A percentile compares a stretch with the other conserved stretches of the same genome.
Evolutionary conservation across 1,284 basidiomycete species (phyloP).

Genomic region (Boletus semigastroideus): DNA sequence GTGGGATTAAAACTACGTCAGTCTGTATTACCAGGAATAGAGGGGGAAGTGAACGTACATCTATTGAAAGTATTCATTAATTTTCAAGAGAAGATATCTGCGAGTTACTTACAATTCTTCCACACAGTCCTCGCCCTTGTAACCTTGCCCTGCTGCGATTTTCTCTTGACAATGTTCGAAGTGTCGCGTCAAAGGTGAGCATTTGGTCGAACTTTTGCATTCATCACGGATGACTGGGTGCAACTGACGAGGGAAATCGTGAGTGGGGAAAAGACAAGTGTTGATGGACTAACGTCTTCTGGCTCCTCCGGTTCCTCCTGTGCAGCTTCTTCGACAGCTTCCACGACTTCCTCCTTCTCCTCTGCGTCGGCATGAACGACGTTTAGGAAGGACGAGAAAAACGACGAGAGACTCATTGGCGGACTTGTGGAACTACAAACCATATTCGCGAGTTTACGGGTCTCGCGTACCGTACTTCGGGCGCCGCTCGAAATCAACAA

Average conservation of each 20-base stretch:
- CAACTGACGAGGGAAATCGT: slow-evolving; percentile 38
- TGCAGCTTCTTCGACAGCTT: slow-evolving; percentile 32
- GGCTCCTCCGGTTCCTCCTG: slow-evolving; percentile 68
- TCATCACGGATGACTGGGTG: slow-evolving; percentile 73
- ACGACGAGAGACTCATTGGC: slow-evolving; percentile 48
- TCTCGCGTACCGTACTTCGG: slow-evolving; percentile 9
- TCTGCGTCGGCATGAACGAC: slow-evolving; percentile 59
- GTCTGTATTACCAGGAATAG: slow-evolving; percentile 6
- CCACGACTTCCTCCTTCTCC: slow-evolving; percentile 40
- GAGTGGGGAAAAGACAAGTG: neutral
- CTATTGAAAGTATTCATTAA: slow-evolving; percentile 30
- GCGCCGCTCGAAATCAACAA: slow-evolving; percentile 22
- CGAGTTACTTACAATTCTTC: slow-evolving; percentile 73
- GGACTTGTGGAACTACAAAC: slow-evolving; percentile 8
- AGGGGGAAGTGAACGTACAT: slow-evolving; percentile 44
- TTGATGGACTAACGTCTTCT: slow-evolving; percentile 66
- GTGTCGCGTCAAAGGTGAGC: slow-evolving; percentile 74
- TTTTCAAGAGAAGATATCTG: slow-evolving; percentile 7
- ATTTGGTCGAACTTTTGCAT: slow-evolving; percentile 69
- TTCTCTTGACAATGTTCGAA: slow-evolving; percentile 92
- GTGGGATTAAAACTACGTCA: slow-evolving; percentile 10
- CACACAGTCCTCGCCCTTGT: slow-evolving; percentile 87
- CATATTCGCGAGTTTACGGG: slow-evolving; percentile 29
- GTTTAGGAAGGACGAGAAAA: slow-evolving; percentile 64
- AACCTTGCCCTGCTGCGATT: slow-evolving; percentile 77